Evolutionary conservation across 78 protist species (phyloP), one percentile per base, ranked within the genome.

Genomic region (Protostelium mycophagum): DNA sequence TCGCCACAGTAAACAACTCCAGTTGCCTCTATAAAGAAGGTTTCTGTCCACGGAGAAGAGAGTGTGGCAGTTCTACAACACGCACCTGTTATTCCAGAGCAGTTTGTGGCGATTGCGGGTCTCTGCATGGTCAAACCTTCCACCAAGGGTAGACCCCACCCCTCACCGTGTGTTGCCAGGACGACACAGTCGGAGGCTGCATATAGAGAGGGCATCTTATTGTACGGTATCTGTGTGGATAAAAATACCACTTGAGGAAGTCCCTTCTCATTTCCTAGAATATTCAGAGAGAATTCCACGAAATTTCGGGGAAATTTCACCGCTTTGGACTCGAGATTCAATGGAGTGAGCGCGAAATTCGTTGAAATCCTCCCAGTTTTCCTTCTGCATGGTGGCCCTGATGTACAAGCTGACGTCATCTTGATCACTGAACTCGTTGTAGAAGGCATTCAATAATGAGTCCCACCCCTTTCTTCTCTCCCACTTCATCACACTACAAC

Each of bases 81-180:
- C 86, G 16, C 63, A 85, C 86, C 89, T 25, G 90, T 88, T 1
- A 28, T 73, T 16, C 90, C 90, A 28, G 86, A 51, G 86, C 90
- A 88, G 85, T 88, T 88, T 23, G 90, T 88, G 35, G 88, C 87
- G n/a, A 88, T 83, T 16, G 28, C 38, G 36, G 90, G 90, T 29
- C 63, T 86, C 1, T 9, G 86, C 88, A 89, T 83, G 0, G 92
- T 5, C 88, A 90, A 1, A 23, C 88, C 92, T 83, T 90, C 92
- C 36, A 90, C 37, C 5, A 90, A 0, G 28, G 95, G 95, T 73
- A 90, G 90, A 23, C 95, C 95, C 93, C 93, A 93, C 28, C 95
- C 93, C 85, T 90, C 90, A 0, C 90, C 90, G 25, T 34, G 89
- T 0, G 95, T 73, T 0, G 92, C 84, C 5, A 89, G 94, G 34